phyloP scores from a whole-genome alignment of 495 filamentous ascomycete genomes.

The Penicillium lividum region DNA sequence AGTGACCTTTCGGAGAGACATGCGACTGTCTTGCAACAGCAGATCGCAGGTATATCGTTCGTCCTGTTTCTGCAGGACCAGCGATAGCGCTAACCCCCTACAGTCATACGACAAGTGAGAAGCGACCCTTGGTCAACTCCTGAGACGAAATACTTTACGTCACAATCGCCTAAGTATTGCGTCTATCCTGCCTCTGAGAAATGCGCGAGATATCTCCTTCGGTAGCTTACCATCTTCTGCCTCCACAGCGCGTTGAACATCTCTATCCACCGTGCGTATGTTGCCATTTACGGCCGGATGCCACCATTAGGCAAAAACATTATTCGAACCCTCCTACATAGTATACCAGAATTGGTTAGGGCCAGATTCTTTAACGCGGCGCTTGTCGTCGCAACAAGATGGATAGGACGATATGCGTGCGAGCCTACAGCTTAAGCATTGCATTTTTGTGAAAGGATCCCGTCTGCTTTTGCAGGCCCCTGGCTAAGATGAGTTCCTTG shows the following conservation, averaged over 20 bases:
- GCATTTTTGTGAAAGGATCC: neutral
- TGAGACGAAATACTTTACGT: neutral
- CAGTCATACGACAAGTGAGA: neutral
- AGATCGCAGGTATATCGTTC: neutral
- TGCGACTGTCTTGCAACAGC: slow-evolving; percentile 2
- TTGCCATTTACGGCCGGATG: neutral
- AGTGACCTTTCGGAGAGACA: neutral
- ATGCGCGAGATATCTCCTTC: neutral
- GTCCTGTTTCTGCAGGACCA: neutral
- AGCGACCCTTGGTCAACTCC: neutral
- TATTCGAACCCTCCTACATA: neutral
- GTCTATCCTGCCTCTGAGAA: neutral
- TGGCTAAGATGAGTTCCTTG: neutral
- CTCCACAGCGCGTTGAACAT: neutral
- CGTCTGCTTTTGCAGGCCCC: neutral
- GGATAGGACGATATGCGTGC: neutral
- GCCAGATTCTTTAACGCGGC: neutral
- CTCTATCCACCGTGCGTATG: neutral
- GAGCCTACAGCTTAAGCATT: slow-evolving; percentile 5
- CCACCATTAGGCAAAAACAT: slow-evolving; percentile 1
- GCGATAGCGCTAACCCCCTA: neutral
- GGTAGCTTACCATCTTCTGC: neutral
- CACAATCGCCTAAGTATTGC: neutral
- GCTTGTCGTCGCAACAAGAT: neutral
- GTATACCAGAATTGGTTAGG: neutral